Conservation (phyloP, 768 basidiomycete species). For the Strobilomyces confusus region DNA sequence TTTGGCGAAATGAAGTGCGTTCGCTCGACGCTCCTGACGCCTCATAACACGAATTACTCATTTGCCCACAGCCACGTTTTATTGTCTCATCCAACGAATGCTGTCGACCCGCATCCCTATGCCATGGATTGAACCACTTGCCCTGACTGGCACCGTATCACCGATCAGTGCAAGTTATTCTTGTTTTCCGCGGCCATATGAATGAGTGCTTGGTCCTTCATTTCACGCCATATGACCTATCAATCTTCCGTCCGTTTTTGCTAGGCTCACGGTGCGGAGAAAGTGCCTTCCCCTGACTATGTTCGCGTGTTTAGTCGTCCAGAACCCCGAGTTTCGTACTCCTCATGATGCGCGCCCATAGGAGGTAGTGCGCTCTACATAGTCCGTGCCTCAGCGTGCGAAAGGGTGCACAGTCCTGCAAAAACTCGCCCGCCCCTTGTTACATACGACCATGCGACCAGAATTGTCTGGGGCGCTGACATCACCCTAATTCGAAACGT, state of each 20-base stretch:
- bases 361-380: neutral
- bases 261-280: neutral
- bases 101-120: no score
- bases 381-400: neutral
- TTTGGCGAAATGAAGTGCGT: conserved; percentile 26
- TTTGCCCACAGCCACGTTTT: conserved; percentile 6
- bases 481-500: neutral
- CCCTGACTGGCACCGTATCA: neutral
- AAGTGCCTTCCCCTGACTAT: neutral
- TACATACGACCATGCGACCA: neutral
- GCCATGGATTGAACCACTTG: no score
- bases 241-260: neutral
- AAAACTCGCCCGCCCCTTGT: neutral
- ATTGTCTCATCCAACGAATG: no score
- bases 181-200: neutral
- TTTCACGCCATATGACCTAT: conserved; percentile 4
- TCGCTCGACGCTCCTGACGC: conserved; percentile 8
- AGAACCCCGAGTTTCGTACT: neutral
- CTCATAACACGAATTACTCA: conserved; percentile 27
- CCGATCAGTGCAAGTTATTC: neutral
- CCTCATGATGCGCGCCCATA: neutral
- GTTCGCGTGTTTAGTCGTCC: neutral
- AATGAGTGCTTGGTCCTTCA: conserved; percentile 8
- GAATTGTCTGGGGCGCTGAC: neutral
- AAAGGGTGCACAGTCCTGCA: neutral